Evolutionary conservation across 768 basidiomycete species (phyloP).

Genomic region (Suillus luteus): DNA sequence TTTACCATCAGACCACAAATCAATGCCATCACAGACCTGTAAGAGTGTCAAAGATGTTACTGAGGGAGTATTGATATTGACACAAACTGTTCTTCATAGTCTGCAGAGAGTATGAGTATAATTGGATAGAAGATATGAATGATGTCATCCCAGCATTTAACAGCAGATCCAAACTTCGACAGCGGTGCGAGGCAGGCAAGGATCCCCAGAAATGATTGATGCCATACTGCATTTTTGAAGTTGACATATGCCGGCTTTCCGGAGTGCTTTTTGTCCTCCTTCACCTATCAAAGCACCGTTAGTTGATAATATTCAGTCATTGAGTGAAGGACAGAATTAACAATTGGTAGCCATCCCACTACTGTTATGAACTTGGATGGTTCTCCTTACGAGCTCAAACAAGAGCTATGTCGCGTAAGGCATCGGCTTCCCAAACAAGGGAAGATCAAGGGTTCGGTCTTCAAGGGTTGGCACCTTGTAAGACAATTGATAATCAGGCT

Average conservation of each 20-base stretch:
- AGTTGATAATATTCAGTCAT: not conserved
- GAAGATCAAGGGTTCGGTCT: no score
- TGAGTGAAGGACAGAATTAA: conserved; percentile 18
- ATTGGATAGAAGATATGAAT: conserved; percentile 17
- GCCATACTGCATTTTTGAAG: conserved; percentile 27
- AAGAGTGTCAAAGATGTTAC: no score
- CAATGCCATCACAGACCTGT: no score
- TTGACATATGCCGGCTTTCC: conserved; percentile 15
- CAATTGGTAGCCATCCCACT: conserved; percentile 43
- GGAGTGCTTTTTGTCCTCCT: conserved; percentile 1
- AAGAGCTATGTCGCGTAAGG: no score
- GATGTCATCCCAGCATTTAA: conserved; percentile 13
- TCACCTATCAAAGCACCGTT: not conserved
- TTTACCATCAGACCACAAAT: no score
- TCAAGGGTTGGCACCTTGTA: no score
- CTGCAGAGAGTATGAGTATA: conserved; percentile 26
- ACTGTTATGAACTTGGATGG: no score
- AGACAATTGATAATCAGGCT: no score
- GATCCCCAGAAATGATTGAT: conserved; percentile 23
- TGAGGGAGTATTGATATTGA: no score
- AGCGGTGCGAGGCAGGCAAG: conserved; percentile 22
- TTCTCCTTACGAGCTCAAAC: no score
- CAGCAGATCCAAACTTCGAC: conserved; percentile 15
- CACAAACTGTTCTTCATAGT: conserved; percentile 22
- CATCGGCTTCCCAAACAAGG: no score